These are phyloP conservation scores for Phytopythium sindhum DNA, from an alignment of 352 stramenopile species.

Conservation along the genomic window DNA sequence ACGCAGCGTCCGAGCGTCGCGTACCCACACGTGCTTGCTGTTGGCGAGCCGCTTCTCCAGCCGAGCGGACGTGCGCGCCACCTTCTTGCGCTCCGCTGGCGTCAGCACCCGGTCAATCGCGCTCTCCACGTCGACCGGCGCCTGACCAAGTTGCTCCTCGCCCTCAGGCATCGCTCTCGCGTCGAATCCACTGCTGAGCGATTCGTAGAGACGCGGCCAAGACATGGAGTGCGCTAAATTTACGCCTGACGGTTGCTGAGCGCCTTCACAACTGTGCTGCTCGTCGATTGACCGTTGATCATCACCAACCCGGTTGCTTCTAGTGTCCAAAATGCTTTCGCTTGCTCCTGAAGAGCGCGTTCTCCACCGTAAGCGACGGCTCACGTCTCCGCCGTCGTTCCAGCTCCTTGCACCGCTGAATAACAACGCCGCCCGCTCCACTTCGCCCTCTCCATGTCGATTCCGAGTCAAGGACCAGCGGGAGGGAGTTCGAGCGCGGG, in stretches of 20 bases:
- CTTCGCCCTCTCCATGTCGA: background rate
- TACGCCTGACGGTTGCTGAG: background rate
- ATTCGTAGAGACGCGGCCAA: background rate
- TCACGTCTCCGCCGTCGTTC: slow-evolving; percentile 18
- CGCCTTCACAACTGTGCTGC: background rate
- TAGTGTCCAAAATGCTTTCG: background rate
- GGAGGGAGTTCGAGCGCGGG: slow-evolving; percentile 22
- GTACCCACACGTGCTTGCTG: slow-evolving; percentile 57
- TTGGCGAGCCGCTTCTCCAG: slow-evolving; percentile 26
- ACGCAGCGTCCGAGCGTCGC: slow-evolving; percentile 45
- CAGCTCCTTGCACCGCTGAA: background rate
- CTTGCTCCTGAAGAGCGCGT: background rate
- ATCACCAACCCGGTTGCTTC: background rate
- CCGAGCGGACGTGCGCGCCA: slow-evolving; percentile 23
- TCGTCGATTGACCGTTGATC: background rate
- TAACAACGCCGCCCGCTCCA: background rate
- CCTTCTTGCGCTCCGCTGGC: slow-evolving; percentile 32
- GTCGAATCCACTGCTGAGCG: background rate
- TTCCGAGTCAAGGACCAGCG: slow-evolving; percentile 36
- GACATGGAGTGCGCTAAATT: background rate
- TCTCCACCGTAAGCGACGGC: slow-evolving; percentile 15
- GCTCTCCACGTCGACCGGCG: slow-evolving; percentile 3
- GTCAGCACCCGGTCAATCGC: slow-evolving; percentile 33
- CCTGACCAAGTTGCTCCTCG: slow-evolving; percentile 11
- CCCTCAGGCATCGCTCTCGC: background rate